phyloP scores from a whole-genome alignment of 305 asterid genomes.

The Lippia alba region DNA sequence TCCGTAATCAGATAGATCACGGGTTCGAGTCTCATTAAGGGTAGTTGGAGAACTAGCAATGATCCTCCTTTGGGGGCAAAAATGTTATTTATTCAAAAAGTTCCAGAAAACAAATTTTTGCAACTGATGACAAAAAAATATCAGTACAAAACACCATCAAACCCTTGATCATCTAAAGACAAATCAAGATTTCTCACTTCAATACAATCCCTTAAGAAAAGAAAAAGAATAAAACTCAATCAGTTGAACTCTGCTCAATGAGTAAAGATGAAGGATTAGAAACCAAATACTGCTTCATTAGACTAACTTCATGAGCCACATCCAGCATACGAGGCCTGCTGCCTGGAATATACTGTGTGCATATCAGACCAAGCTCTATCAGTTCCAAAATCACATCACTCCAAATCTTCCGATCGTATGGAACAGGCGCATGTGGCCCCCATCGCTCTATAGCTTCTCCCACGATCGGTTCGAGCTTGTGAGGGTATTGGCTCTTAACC shows the following conservation, averaged over 20 bases:
- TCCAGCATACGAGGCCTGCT: conserved; percentile 82
- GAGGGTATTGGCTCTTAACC: conserved; percentile 72
- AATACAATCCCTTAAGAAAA: background rate
- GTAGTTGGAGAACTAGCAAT: too few relatives aligned
- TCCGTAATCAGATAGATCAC: too few relatives aligned
- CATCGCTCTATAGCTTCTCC: conserved; percentile 53
- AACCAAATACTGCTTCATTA: conserved; percentile 62
- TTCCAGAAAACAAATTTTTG: background rate
- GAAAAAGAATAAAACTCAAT: background rate
- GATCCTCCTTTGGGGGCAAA: too few relatives aligned
- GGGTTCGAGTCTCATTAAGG: too few relatives aligned
- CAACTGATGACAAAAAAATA: background rate
- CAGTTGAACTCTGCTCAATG: conserved; percentile 43
- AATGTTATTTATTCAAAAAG: background rate
- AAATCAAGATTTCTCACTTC: background rate
- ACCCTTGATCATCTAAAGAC: background rate
- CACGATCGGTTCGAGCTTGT: conserved; percentile 58
- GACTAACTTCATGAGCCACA: conserved; percentile 67
- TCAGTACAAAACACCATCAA: background rate
- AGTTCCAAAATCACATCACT: conserved; percentile 57
- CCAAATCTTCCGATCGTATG: conserved; percentile 44
- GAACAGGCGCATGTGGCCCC: conserved; percentile 28
- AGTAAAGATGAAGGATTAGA: conserved; percentile 42
- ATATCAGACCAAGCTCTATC: conserved; percentile 73
- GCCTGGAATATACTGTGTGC: conserved; percentile 69